A percentile compares a stretch with the other conserved stretches of the same genome.
Evolutionary conservation across 225 moss, liverwort and hornwort species (phyloP).

Genomic region (Pseudoscleropodium purum): DNA sequence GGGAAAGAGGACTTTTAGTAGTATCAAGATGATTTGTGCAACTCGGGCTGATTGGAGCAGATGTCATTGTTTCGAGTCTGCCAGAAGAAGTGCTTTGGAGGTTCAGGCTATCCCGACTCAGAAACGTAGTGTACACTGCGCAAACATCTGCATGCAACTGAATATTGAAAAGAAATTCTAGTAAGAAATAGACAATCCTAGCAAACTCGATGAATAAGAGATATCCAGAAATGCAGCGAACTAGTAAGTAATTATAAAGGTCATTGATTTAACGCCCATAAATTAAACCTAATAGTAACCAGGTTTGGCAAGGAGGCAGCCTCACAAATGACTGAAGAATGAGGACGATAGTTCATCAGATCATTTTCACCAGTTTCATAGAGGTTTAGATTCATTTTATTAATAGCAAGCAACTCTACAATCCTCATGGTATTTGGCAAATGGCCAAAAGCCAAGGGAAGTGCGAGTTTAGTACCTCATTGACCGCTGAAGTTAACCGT

Average conservation of each 20-base stretch:
- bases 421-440: background rate
- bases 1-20: conserved; percentile 11
- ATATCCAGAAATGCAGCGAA: background rate
- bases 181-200: background rate
- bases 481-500: conserved; percentile 43
- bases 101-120: conserved; percentile 3
- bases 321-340: background rate
- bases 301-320: background rate
- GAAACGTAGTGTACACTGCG: conserved; percentile 16
- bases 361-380: background rate
- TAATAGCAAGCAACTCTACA: background rate
- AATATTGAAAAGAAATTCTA: background rate
- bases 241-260: background rate
- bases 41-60: conserved; percentile 3
- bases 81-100: conserved; percentile 4
- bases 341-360: background rate
- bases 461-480: conserved; percentile 33
- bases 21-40: background rate
- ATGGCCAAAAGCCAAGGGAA: background rate
- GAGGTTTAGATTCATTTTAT: background rate
- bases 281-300: background rate
- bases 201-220: background rate
- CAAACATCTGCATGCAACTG: conserved; percentile 49
- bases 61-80: conserved; percentile 6
- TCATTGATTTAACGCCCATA: background rate